A percentile compares a stretch with the other conserved stretches of the same genome.
Evolutionary conservation across 192 early-diverging fungal genomes (phyloP).

Genomic region (Chytriomyces confervae): DNA sequence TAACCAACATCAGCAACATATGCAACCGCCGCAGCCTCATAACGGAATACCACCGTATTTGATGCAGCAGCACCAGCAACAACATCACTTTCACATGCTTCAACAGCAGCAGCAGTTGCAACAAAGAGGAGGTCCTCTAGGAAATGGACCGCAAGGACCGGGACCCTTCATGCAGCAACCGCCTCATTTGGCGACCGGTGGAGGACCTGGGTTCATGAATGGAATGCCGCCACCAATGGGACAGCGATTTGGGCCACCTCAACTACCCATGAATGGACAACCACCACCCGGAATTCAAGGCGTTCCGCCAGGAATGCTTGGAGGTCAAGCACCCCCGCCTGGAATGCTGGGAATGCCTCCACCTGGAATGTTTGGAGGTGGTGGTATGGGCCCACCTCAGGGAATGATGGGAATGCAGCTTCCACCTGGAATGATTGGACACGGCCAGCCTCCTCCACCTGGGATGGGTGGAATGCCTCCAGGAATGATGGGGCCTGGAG

Average conservation of each 20-base stretch:
- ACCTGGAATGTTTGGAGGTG: background rate
- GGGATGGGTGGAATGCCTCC: background rate
- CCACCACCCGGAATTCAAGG: constrained; percentile 7
- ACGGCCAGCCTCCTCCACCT: background rate
- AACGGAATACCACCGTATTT: background rate
- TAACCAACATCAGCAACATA: background rate
- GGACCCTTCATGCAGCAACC: constrained; percentile 5
- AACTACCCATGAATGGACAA: constrained; percentile 7
- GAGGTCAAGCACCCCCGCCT: constrained; percentile 11
- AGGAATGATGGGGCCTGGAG: background rate
- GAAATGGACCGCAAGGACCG: background rate
- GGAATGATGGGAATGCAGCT: background rate
- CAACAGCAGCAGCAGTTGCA: background rate
- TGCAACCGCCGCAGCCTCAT: constrained; percentile 7
- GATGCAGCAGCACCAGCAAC: constrained; percentile 4
- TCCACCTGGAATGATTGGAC: background rate
- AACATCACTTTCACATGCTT: background rate
- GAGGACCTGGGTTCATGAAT: no score
- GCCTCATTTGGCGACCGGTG: background rate
- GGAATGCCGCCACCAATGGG: background rate
- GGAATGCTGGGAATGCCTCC: background rate
- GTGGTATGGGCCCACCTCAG: background rate
- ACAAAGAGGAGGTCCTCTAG: background rate
- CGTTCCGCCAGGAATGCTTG: background rate
- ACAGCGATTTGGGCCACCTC: background rate